These are phyloP conservation scores for Colletotrichum endophyticum DNA, from an alignment of 2,329 filamentous ascomycete genomes.

Conservation along the genomic window DNA sequence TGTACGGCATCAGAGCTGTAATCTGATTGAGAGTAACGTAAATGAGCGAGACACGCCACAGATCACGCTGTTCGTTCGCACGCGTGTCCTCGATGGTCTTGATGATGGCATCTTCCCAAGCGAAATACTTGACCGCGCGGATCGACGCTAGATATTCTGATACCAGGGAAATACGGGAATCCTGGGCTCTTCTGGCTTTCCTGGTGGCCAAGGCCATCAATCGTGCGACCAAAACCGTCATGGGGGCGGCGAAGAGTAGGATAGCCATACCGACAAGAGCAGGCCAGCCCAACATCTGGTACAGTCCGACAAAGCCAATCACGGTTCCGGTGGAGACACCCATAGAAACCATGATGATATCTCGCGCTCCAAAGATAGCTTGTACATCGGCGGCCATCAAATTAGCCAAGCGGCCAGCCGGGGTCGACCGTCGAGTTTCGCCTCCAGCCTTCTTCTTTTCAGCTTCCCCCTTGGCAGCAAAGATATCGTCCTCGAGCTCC, in stretches of 20 bases:
- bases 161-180: slow-evolving; percentile 61
- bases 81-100: slow-evolving; percentile 56
- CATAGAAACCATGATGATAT: slow-evolving; percentile 51
- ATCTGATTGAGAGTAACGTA: slow-evolving; percentile 52
- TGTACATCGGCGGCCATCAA: slow-evolving; percentile 65
- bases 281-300: slow-evolving; percentile 60
- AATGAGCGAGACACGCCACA: slow-evolving; percentile 58
- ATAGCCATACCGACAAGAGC: slow-evolving; percentile 56
- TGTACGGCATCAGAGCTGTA: slow-evolving; percentile 55
- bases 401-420: slow-evolving; percentile 57
- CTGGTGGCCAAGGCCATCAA: slow-evolving; percentile 54
- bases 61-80: slow-evolving; percentile 54
- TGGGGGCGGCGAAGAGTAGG: slow-evolving; percentile 51
- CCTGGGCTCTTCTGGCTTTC: slow-evolving; percentile 59
- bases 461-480: slow-evolving; percentile 32
- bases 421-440: slow-evolving; percentile 36
- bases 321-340: slow-evolving; percentile 52
- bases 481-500: slow-evolving; percentile 61
- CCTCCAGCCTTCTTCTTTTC: slow-evolving; percentile 28
- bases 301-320: slow-evolving; percentile 56
- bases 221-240: slow-evolving; percentile 54
- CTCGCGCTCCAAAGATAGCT: slow-evolving; percentile 55
- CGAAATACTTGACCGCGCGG: slow-evolving; percentile 65
- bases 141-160: slow-evolving; percentile 64
- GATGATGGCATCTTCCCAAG: slow-evolving; percentile 60